These are phyloP conservation scores for Globisporangium acanthophoron DNA, from an alignment of 352 stramenopile species.

Conservation along the genomic window DNA sequence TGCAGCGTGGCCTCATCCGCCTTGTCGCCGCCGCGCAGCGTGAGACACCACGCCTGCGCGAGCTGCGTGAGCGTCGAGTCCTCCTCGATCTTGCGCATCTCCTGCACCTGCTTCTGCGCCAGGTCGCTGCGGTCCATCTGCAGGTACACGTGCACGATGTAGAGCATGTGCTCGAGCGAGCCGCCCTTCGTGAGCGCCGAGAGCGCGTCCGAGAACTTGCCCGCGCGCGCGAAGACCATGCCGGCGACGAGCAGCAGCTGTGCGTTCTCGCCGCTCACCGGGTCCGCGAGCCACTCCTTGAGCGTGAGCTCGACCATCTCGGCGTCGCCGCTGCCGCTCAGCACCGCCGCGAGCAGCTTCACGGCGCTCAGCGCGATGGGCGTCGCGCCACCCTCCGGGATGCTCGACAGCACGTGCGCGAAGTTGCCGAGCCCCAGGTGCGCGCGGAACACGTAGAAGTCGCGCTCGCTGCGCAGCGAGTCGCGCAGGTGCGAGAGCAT, in stretches of 20 bases:
- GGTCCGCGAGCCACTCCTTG: constrained; percentile 86
- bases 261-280: constrained; percentile 77
- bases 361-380: constrained; percentile 79
- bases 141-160: constrained; percentile 84
- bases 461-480: constrained; percentile 86
- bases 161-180: constrained; percentile 92
- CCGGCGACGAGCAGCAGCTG: constrained; percentile 92
- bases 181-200: constrained; percentile 87
- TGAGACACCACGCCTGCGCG: constrained; percentile 84
- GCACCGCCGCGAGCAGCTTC: constrained; percentile 84
- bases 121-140: constrained; percentile 95
- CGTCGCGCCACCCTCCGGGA: constrained; percentile 61
- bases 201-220: constrained; percentile 92
- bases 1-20: constrained; percentile 89
- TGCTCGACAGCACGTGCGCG: constrained; percentile 84
- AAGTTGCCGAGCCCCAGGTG: constrained; percentile 90
- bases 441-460: constrained; percentile 92
- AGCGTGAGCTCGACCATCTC: constrained; percentile 90
- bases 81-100: constrained; percentile 93
- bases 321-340: constrained; percentile 56
- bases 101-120: constrained; percentile 79
- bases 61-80: constrained; percentile 96
- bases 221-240: constrained; percentile 90
- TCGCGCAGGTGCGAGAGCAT: constrained; percentile 85
- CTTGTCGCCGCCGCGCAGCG: constrained; percentile 77